Base-by-base conservation (phyloP, 2,329 filamentous ascomycete species). In the Talaromyces sp. region DNA sequence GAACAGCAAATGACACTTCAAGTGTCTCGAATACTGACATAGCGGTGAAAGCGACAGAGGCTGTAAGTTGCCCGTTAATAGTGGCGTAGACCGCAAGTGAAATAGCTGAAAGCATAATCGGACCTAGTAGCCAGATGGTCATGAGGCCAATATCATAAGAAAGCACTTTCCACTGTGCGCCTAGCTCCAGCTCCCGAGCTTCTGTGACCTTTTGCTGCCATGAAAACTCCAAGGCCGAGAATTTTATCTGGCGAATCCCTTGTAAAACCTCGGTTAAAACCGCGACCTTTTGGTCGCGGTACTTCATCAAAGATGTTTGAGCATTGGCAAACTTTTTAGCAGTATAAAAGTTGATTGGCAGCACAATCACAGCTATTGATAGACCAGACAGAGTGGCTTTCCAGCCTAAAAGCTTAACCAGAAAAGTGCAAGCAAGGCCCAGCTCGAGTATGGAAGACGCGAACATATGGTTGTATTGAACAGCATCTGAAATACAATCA, bases 221-320 rank as follows among this genome's bases (percentile, higher is more conserved):
- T 65, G 89, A 85, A 21, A 79, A 75, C 71, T 93, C 90, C 2
- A 91, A 74, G 0, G 90, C 90, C 0, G 89, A 89, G 66, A 93
- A 92, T 69, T 93, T 93, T 75, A 93, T 91, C 72, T 93, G 90
- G 1, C 89, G 84, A 64, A 93, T 92, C 9, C 90, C 90, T 66
- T 89, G 84, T 1, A 93, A 76, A 0, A 88, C 88, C 72, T 93
- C 90, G 1, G 88, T 89, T 31, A 93, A 82, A n/a, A 92, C 83
- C 0, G 83, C 87, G 74, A 92, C 81, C 73, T 92, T 93, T 60
- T 85, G 80, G 70, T 93, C 90, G 52, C 90, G 81, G 29, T 87
- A 80, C 69, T 88, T 89, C 89, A 92, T 92, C 56, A 93, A 73
- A 56, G 80, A 77, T 59, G 88, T 86, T 67, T 91, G 87, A 7